Base-by-base conservation (phyloP, 768 basidiomycete species). In the Dacryopinax spathularia region DNA sequence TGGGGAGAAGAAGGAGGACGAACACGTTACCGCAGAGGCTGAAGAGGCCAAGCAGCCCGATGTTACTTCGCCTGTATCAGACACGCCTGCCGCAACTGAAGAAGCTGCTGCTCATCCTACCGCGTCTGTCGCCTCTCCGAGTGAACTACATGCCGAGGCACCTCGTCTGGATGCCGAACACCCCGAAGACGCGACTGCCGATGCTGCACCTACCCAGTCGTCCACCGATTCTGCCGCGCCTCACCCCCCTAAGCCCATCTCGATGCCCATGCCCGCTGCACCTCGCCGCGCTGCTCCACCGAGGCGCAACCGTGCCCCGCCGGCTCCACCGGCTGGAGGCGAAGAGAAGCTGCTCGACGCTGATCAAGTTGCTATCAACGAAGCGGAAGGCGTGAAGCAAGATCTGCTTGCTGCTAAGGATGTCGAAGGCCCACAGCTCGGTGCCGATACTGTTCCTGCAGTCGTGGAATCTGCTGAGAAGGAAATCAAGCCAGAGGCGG, bases 221-320 rank as follows among this genome's bases (percentile, higher is more conserved):
- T 15, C 63, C 39, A 7, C 39, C 9, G 66, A 66, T 16, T 36
- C 64, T 25, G 36, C 44, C 2, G 60, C 60, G 2, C 31, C 63
- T 20, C 64, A 36, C 16, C 64, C 64, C 20, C 62, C 62, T 41
- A 6, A 65, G 62, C 61, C 43, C 35, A 20, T 61, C 61, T 69
- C 76, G 4, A 90, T 91, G 84, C 88, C 89, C 22, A 77, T 88
- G 2, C 88, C 89, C 15, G 80, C 82, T 15, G 84, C 77, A 18
- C 89, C 89, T 41, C 83, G 86, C 43, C 81, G 89, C 3, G 80
- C 87, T 27, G 89, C 79, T 2, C 88, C 87, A 59, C 89, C 90
- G 9, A 78, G 89, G 39, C 68, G 69, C 9, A 68, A 66, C 27
- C 64, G 66, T 61, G 69, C 66, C 22, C 63, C 64, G 22, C 65